Conservation (phyloP, 2,329 filamentous ascomycete genomes). For the Hypomyces rosellus region DNA sequence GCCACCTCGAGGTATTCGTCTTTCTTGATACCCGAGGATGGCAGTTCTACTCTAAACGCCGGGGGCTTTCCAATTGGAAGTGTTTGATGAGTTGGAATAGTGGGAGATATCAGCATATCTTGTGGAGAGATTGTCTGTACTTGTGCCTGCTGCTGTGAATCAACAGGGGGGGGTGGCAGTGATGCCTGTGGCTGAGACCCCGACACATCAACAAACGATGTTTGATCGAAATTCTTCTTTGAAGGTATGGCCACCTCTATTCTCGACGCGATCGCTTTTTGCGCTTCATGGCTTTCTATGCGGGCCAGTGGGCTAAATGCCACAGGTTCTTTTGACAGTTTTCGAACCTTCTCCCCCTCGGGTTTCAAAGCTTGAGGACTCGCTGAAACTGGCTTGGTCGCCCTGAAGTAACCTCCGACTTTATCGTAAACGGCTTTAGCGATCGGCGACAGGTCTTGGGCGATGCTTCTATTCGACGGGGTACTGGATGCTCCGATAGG, state of each 20-base stretch:
- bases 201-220: slow-evolving; percentile 29
- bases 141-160: slow-evolving; percentile 12
- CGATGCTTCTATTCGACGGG: slow-evolving; percentile 23
- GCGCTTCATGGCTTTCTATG: slow-evolving; percentile 22
- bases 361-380: slow-evolving; percentile 32
- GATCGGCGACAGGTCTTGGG: slow-evolving; percentile 44
- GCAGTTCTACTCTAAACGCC: slow-evolving; percentile 44
- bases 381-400: slow-evolving; percentile 27
- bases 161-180: slow-evolving; percentile 1
- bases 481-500: slow-evolving; percentile 19
- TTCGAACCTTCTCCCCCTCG: slow-evolving; percentile 18
- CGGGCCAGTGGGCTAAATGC: slow-evolving; percentile 12
- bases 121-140: slow-evolving; percentile 1
- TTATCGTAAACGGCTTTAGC: slow-evolving; percentile 35
- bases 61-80: slow-evolving; percentile 14
- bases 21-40: slow-evolving; percentile 38
- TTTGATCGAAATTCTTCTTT: slow-evolving; percentile 33
- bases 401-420: slow-evolving; percentile 34
- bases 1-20: slow-evolving; percentile 47
- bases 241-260: slow-evolving; percentile 45
- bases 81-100: slow-evolving; percentile 6
- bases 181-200: slow-evolving; percentile 18
- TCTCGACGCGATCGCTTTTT: slow-evolving; percentile 30
- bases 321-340: slow-evolving; percentile 16
- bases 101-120: slow-evolving; percentile 9